Evolutionary conservation across 805 yeast species (phyloP), one percentile per base, ranked within the genome.

Genomic region (Cyberlindnera meyerae): DNA sequence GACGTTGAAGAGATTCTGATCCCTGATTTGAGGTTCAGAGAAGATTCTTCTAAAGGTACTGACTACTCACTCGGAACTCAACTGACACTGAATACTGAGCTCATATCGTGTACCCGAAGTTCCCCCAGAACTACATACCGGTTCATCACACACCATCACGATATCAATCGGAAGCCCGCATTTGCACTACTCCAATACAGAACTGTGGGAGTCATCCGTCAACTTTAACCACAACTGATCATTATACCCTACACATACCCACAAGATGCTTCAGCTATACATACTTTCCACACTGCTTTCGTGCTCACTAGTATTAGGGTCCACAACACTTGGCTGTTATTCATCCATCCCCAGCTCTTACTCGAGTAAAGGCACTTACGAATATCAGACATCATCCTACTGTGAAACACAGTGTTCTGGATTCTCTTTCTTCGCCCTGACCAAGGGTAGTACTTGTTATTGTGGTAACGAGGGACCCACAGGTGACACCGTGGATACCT

Each of bases 401-500:
- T 77, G 86, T 55, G 54, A 60, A 24, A 38, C 40, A 11, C 58
- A 64, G 45, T 77, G 90, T 55, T 34, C 58, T 11, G 32, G 22
- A 1, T 53, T 53, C 18, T 61, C 66, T 13, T 63, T 59, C 54
- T 66, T 66, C 40, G 82, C 79, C 0, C 47, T 71, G 26, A 59
- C 66, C 5, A 50, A 63, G 29, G 81, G 82, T 17, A 47, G 61
- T 30, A 53, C 58, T 20, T 81, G 88, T 57, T 75, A 67, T 49
- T 81, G 88, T 55, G 86, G 86, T 29, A 54, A 66, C 50, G 46
- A 58, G 1, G 44, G 61, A 2, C 75, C 74, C 11, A 48, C 62
- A 4, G 65, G 71, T 4, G 47, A 50, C 7, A 36, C 56, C 9
- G 30, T 58, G 1, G 36, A 45, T 24, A 34, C 47, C 18, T 76